Percentiles rank a stretch among this genome's conserved stretches.
These are phyloP conservation scores for Kluyveromyces marxianus DNA, from an alignment of 1,139 yeast genomes.

Conservation along the genomic window DNA sequence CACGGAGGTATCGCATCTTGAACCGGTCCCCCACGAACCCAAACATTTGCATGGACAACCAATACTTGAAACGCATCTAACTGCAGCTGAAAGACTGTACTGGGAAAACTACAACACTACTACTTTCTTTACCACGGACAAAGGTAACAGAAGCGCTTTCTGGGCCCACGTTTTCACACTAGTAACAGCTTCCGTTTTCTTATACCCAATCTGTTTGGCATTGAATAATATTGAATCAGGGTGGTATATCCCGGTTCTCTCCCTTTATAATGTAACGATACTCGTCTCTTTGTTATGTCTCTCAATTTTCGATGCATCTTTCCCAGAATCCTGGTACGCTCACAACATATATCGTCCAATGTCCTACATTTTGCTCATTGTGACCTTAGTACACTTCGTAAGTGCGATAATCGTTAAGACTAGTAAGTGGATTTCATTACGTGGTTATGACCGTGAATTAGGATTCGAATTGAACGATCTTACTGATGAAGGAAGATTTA, in stretches of 20 bases:
- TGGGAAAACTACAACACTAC: slow-evolving; percentile 84
- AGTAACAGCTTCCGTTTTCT: slow-evolving; percentile 40
- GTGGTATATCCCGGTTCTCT: slow-evolving; percentile 51
- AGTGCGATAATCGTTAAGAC: slow-evolving; percentile 42
- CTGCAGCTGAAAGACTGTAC: slow-evolving; percentile 63
- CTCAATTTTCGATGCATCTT: slow-evolving; percentile 51
- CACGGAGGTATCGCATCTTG: slow-evolving; percentile 1
- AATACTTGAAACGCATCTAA: slow-evolving; percentile 57
- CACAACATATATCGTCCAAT: slow-evolving; percentile 63
- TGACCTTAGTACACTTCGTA: slow-evolving; percentile 46
- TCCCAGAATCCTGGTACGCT: slow-evolving; percentile 66
- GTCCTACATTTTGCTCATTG: slow-evolving; percentile 51
- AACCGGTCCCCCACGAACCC: slow-evolving; percentile 41
- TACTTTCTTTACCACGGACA: slow-evolving; percentile 56
- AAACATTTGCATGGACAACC: slow-evolving; percentile 67
- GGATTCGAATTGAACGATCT: slow-evolving; percentile 5
- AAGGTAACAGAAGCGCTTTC: slow-evolving; percentile 43
- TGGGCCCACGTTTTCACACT: slow-evolving; percentile 49
- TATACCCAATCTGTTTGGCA: slow-evolving; percentile 67
- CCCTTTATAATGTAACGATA: slow-evolving; percentile 42
- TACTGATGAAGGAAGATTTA: not conserved
- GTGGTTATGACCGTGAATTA: slow-evolving; percentile 5
- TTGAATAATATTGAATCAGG: slow-evolving; percentile 52
- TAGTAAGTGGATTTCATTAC: slow-evolving; percentile 35
- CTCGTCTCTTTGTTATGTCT: slow-evolving; percentile 50